Conservation (phyloP, 352 stramenopile species). For the Pythium dissotocum region DNA sequence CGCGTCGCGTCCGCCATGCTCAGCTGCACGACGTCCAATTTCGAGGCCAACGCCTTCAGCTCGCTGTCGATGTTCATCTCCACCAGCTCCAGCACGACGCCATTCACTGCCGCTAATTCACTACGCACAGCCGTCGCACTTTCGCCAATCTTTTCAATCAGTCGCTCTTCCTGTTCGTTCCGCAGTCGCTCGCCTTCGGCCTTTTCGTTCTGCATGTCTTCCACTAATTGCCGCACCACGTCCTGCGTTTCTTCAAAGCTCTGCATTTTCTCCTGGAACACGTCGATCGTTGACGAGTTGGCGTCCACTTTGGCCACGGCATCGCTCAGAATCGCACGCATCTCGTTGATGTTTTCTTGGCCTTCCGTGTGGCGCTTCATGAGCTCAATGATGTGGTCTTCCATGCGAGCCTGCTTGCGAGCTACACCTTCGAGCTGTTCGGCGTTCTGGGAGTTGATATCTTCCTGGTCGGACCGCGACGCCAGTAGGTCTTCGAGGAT, state of each 20-base stretch:
- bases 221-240: conserved; percentile 38
- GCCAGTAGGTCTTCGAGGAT: conserved; percentile 63
- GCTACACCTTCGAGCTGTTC: conserved; percentile 60
- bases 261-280: conserved; percentile 47
- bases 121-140: conserved; percentile 44
- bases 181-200: conserved; percentile 47
- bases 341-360: conserved; percentile 56
- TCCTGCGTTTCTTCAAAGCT: conserved; percentile 64
- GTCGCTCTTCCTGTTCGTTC: conserved; percentile 47
- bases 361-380: conserved; percentile 52
- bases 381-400: conserved; percentile 63
- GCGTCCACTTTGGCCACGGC: conserved; percentile 49
- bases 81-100: conserved; percentile 51
- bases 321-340: conserved; percentile 46
- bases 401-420: conserved; percentile 49
- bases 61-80: conserved; percentile 61
- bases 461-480: conserved; percentile 69
- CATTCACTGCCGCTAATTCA: conserved; percentile 54
- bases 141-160: conserved; percentile 60
- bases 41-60: conserved; percentile 47
- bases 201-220: conserved; percentile 44
- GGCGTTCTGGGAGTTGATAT: conserved; percentile 77
- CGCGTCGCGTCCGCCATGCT: conserved; percentile 51
- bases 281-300: conserved; percentile 29
- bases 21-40: conserved; percentile 61